phyloP scores from a whole-genome alignment of 345 rosid species.

The Sisymbrium altissimum region DNA sequence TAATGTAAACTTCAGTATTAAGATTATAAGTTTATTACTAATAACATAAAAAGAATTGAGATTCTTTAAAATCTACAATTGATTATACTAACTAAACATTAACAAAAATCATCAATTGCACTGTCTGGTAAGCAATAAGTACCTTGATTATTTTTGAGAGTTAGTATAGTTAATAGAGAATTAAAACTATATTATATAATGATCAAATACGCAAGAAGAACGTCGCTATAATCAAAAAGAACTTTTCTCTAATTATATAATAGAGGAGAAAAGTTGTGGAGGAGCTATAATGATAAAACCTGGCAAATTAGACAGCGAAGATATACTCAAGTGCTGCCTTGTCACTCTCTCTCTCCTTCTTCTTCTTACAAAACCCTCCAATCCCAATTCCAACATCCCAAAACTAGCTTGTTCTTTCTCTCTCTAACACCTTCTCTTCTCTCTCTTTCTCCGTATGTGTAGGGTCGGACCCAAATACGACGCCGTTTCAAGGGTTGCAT shows the following conservation, averaged over 20 bases:
- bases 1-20: background rate
- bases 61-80: background rate
- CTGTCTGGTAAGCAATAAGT: background rate
- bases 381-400: background rate
- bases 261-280: constrained; percentile 40
- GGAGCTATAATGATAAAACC: constrained; percentile 48
- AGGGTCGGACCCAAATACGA: constrained; percentile 18
- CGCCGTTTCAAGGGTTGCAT: constrained; percentile 29
- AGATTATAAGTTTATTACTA: background rate
- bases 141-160: background rate
- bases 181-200: background rate
- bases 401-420: background rate
- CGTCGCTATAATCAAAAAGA: constrained; percentile 23
- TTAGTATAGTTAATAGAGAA: background rate
- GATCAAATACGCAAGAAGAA: background rate
- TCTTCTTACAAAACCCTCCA: constrained; percentile 40
- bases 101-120: background rate
- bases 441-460: constrained; percentile 29
- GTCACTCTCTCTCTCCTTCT: constrained; percentile 44
- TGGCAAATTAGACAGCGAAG: constrained; percentile 50
- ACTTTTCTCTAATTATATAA: background rate
- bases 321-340: constrained; percentile 46
- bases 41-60: background rate
- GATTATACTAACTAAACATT: background rate
- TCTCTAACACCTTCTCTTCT: constrained; percentile 15